Base-by-base conservation (phyloP, 345 rosid species). In the Camelina sativa region DNA sequence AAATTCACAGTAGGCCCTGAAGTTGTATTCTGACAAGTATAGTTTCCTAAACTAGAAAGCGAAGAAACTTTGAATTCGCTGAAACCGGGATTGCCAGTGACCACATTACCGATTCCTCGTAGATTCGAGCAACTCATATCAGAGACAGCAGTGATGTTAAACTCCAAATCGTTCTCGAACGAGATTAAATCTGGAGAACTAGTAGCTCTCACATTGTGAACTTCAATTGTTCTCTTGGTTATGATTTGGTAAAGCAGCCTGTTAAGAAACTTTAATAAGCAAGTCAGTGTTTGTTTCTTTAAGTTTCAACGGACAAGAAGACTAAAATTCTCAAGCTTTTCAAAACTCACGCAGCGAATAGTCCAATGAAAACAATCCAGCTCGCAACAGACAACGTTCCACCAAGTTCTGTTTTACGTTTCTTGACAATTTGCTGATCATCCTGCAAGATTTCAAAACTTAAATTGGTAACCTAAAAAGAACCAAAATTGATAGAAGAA, bases 171-270 rank as follows among this genome's bases (percentile, higher is more conserved):
- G 71, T 86, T 95, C 53, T 72, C 74, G 71, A 95, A 95, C 5
- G 86, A 63, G 32, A 83, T 87, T 19, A 95, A 78, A 48, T 95
- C 99, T 7, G 92, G 89, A 62, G 87, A 93, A 76, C 82, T 82
- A 48, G 89, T 80, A 40, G 99, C 99, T 82, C 79, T 84, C 67
- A 95, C 97, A 37, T 89, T 95, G 75, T 89, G 97, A 62, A 91
- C 91, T 79, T 92, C 97, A 37, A 95, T 85, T 48, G 80, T 80
- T 83, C 99, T 85, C 81, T 86, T 95, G 46, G 92, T 77, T 73
- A 95, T 89, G 57, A 90, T 76, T 80, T 95, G 99, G 84, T 95
- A 95, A 70, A 95, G 97, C 85, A 92, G 70, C 87, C 99, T 95
- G 95, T 79, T 76, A 81, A 77, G 75, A 84, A 67, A 84, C 86